Evolutionary conservation across 371 early-diverging fungal genomes (phyloP), one percentile per base, ranked within the genome.

Genomic region (Mucor irregularis): DNA sequence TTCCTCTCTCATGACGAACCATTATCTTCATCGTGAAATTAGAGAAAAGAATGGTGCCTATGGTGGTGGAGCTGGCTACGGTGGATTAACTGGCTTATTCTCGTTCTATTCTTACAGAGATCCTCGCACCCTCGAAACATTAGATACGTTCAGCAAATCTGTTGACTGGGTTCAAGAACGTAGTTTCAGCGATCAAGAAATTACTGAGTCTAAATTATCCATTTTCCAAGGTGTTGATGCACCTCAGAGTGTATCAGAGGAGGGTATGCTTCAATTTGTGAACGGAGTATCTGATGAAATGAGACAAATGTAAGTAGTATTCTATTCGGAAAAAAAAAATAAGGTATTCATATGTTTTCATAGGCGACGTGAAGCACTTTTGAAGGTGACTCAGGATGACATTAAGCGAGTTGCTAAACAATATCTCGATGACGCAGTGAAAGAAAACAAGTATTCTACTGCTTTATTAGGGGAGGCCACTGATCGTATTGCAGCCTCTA

Each of bases 31-130:
- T 69, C 87, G 90, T 22, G 95, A 96, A 71, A 90, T 97, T 38
- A 89, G 98, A 60, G 98, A 97, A 68, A 94, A 91, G 83, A 92
- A 93, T 58, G 98, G 98, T 28, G 98, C 98, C 6, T 98, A 98
- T 71, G 97, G 96, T 14, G 97, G 93, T 17, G 94, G 95, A 29
- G 89, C 94, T 2, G 60, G 74, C 1, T 94, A 87, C 73, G 79
- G 82, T 16, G 71, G 90, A 2, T 61, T 86, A 4, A 86, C 83
- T 30, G 97, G 97, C 9, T 56, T 91, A 4, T 89, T 96, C 53
- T 85, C 91, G 2, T 92, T 96, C 73, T 93, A 82, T 56, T 93
- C 95, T 11, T 98, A 98, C 75, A 86, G 98, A 46, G 98, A 98
- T 63, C 97, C 98, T 14, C 78, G 84, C 54, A 81, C 91, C 24